Evolutionary conservation across 768 basidiomycete genomes (phyloP).

Genomic region (Phylloporus sp.): DNA sequence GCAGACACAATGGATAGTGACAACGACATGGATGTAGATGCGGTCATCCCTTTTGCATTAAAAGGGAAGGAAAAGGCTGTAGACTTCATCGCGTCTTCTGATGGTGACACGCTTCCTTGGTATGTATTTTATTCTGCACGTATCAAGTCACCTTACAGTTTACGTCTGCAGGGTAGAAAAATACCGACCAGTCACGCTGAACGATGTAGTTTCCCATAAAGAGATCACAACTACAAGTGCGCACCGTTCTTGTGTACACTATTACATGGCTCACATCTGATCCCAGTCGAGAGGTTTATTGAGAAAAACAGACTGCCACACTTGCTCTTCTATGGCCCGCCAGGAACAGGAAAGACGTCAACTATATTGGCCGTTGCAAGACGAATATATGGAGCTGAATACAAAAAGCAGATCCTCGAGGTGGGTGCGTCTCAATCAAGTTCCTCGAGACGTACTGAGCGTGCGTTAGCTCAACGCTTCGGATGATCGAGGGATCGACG

Average conservation of each 20-base stretch:
- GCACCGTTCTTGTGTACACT: background rate
- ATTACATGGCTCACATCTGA: constrained; percentile 4
- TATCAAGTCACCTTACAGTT: background rate
- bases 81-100: constrained; percentile 38
- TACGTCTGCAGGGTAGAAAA: constrained; percentile 82
- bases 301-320: constrained; percentile 93
- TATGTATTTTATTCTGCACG: constrained; percentile 33
- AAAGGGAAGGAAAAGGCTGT: constrained; percentile 74
- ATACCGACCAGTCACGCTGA: constrained; percentile 86
- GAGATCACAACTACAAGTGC: constrained; percentile 93
- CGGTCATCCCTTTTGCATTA: constrained; percentile 22
- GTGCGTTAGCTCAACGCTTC: constrained; percentile 83
- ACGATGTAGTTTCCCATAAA: constrained; percentile 95
- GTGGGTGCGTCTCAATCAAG: constrained; percentile 36
- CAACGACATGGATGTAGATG: constrained; percentile 47
- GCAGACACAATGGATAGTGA: constrained; percentile 36
- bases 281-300: constrained; percentile 91
- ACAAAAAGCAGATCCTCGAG: constrained; percentile 91
- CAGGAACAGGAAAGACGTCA: constrained; percentile 97
- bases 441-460: background rate
- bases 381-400: constrained; percentile 85
- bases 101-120: constrained; percentile 82
- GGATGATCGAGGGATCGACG: constrained; percentile 97
- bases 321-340: constrained; percentile 95
- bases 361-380: constrained; percentile 95